Base-by-base conservation (phyloP, 2,329 filamentous ascomycete genomes). In the Xylariaceae sp. region DNA sequence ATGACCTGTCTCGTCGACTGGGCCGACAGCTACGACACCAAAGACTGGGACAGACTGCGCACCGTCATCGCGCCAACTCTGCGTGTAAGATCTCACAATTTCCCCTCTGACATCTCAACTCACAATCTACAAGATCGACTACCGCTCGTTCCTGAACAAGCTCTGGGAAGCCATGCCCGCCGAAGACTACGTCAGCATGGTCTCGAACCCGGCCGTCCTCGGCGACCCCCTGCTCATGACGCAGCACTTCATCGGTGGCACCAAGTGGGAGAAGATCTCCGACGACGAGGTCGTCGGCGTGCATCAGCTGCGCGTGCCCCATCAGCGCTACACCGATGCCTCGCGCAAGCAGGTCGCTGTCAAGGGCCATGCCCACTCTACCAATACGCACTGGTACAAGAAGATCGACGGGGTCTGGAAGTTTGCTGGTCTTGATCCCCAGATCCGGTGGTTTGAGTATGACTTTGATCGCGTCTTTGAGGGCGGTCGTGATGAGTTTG, bases 11-110 rank as follows among this genome's bases (percentile, higher is more conserved):
- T 73, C 15, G 65, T 82, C 72, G 80, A 86, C 65, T 86, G 84
- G 84, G 83, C 82, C 60, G 82, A 86, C 70, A 84, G 80, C 74
- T 86, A 85, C 72, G 82, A 87, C 72, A 80, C 76, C 71, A 87
- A 88, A 74, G 80, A 87, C 74, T 86, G 84, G 83, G 72, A 76
- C 3, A 78, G 83, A 55, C 78, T 86, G 44, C 68, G 75, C 58
- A 81, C 80, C 64, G 83, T 81, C 75, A 85, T 89, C 65, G 85
- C 86, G 2, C 85, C 86, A 1, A 85, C 80, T 1, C 69, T 85
- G 11, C 76, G 74, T 48, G 78, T 79, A 70, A 55, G 75, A 37
- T 42, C 2, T 7, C 69, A 34, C 48, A 34, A 5, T 5, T 8
- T 9, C 18, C 17, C 18, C 42, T 34, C 8, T 13, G 4, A 15